Base-by-base conservation (phyloP, 495 filamentous ascomycete genomes). In the Collariella sp. region DNA sequence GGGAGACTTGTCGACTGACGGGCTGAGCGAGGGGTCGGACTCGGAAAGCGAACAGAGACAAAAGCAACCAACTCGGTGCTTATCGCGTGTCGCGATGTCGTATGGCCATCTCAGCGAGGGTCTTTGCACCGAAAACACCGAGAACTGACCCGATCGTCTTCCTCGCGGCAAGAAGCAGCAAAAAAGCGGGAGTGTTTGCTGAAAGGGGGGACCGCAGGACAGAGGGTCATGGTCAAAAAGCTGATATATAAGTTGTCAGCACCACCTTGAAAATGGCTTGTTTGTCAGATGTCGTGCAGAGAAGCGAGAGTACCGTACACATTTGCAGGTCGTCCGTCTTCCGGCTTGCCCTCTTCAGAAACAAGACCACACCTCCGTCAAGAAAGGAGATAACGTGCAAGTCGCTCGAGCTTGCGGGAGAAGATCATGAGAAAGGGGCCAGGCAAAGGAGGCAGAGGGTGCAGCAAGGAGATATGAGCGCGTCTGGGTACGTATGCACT, bases 21-120 rank as follows among this genome's bases (percentile, higher is more conserved):
- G n/a, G n/a, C n/a, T n/a, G n/a, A n/a, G n/a, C n/a, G n/a, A n/a
- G n/a, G n/a, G n/a, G n/a, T 42, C 5, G 18, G 24, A 19, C 16
- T 20, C n/a, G 26, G 12, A 19, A 26, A 31, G 33, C 41, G 38
- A 35, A 23, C n/a, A n/a, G 16, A 46, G 16, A 46, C 34, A 54
- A 54, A 54, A 54, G 51, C 50, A 53, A 53, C 29, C 51, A 33
- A n/a, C 31, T 46, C 20, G 19, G 10, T 54, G 51, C 51, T 47
- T 46, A 54, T 54, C 41, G 41, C 33, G 20, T 22, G 29, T 24
- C 7, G 10, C 24, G 11, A 11, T 35, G 50, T 23, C n/a, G 29
- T 36, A 18, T 45, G 13, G 43, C 22, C 43, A 40, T 40, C 20
- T 20, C 42, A 46, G 22, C 29, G 26, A 11, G 7, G 7, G 10